Base-by-base conservation (phyloP, 75 land plant genomes). In the Pinus albicaulis region DNA sequence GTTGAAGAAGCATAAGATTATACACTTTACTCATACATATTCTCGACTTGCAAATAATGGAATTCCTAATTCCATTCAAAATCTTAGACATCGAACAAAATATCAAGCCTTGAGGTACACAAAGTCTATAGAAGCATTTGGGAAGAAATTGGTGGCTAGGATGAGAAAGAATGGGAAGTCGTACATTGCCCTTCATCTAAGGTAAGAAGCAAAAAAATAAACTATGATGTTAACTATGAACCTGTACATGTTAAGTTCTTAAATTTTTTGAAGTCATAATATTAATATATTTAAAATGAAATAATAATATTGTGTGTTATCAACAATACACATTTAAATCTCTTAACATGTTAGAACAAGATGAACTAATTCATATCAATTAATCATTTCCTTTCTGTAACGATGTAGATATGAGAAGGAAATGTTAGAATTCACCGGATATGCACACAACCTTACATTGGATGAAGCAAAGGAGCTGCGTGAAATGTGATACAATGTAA, bases 11-110 rank as follows among this genome's bases (percentile, higher is more conserved):
- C 87, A 84, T 71, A 93, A 87, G 76, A 92, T 93, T 36, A 71
- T 93, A 5, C 48, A 84, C 59, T 89, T 91, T 55, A 91, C 85
- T 5, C 92, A 87, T 63, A 81, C 90, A 0, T 90, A 93, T 81
- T 84, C 96, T 5, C 84, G 96, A n/a, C 82, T 93, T 3, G 90
- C 84, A 6, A 93, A 93, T 79, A 93, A 93, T 77, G 88, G 82
- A 12, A 76, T 92, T 55, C 71, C 90, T 13, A 55, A 71, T 22
- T 74, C 78, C 28, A 82, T 91, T 38, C 96, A 93, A 68, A 82
- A 62, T 61, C 92, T 93, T 1, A 78, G 96, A 16, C 91, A 94
- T 36, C 92, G 90, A 3, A 85, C 94, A 19, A 89, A 87, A 73
- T 93, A 89, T 73, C 73, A 83, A 56, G 96, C 90, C 20, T 81